Evolutionary conservation across 1,139 yeast species (phyloP).

Genomic region (Debaryomycetaceae sp.): DNA sequence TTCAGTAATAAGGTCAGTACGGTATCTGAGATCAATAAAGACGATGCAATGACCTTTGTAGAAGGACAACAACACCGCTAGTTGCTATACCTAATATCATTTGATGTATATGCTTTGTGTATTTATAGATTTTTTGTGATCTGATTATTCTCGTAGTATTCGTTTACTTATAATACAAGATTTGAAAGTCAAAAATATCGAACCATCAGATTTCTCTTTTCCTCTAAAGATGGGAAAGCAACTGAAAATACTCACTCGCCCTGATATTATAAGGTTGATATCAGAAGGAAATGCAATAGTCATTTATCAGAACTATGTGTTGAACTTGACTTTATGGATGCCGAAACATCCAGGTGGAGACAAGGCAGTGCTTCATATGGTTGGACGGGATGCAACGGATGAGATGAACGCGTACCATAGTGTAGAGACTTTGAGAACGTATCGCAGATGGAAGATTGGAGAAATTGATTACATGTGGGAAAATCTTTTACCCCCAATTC

Average conservation of each 20-base stretch:
- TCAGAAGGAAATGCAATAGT: slow-evolving; percentile 69
- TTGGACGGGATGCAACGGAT: slow-evolving; percentile 88
- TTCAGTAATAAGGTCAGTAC: slow-evolving; percentile 81
- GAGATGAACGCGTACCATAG: slow-evolving; percentile 84
- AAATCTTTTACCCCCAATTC: slow-evolving; percentile 82
- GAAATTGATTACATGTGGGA: slow-evolving; percentile 61
- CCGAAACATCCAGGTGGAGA: slow-evolving; percentile 85
- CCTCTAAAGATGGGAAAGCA: background rate
- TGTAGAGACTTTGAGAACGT: slow-evolving; percentile 49
- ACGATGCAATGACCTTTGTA: slow-evolving; percentile 77
- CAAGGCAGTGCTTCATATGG: slow-evolving; percentile 75
- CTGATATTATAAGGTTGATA: slow-evolving; percentile 44
- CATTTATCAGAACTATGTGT: slow-evolving; percentile 57
- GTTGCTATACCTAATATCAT: background rate
- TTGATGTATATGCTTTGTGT: too few relatives aligned
- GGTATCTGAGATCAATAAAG: slow-evolving; percentile 65
- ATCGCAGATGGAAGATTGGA: slow-evolving; percentile 63
- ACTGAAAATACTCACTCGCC: slow-evolving; percentile 11
- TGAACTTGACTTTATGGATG: slow-evolving; percentile 70
- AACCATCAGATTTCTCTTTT: background rate
- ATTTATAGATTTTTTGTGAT: too few relatives aligned
- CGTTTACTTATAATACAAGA: too few relatives aligned
- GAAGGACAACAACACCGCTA: slow-evolving; percentile 52
- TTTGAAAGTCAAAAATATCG: too few relatives aligned
- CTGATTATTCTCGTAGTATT: too few relatives aligned